These are phyloP conservation scores for Chrysoporthe austroafricana DNA, from an alignment of 2,329 filamentous ascomycete species.

Conservation along the genomic window DNA sequence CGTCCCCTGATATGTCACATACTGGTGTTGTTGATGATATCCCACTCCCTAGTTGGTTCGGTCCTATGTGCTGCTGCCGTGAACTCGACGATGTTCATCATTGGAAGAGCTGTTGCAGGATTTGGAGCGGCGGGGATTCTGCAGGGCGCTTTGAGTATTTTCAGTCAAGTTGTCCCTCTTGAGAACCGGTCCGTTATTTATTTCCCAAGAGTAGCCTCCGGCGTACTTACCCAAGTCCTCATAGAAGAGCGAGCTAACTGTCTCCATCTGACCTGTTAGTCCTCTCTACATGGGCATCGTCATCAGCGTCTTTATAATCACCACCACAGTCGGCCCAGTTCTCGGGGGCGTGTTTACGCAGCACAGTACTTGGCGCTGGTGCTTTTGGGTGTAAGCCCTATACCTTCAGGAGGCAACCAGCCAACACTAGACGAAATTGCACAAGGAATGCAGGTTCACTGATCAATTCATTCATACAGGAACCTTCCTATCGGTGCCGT, in stretches of 20 bases:
- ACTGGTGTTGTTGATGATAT: background rate
- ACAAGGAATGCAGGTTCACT: background rate
- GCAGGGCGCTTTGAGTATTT: background rate
- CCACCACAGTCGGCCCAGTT: slow-evolving; percentile 41
- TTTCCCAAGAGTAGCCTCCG: background rate
- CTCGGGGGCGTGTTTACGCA: slow-evolving; percentile 44
- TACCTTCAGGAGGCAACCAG: background rate
- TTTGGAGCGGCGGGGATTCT: background rate
- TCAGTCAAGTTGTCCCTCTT: background rate
- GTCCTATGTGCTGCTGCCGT: background rate
- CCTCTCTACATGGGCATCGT: slow-evolving; percentile 36
- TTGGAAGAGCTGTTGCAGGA: background rate
- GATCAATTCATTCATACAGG: background rate
- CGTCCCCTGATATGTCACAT: background rate
- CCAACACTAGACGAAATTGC: background rate
- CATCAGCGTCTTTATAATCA: slow-evolving; percentile 41
- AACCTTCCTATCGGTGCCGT: slow-evolving; percentile 2
- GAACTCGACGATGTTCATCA: background rate
- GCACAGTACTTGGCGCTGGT: slow-evolving; percentile 43
- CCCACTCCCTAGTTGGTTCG: background rate
- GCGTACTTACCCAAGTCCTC: too few species aligned
- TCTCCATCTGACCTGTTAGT: background rate
- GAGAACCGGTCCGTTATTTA: background rate
- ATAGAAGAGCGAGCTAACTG: background rate
- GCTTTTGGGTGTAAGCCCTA: slow-evolving; percentile 39